Evolutionary conservation across 441 rosid species (phyloP), one percentile per base, ranked within the genome.

Genomic region (Gossypium davidsonii): DNA sequence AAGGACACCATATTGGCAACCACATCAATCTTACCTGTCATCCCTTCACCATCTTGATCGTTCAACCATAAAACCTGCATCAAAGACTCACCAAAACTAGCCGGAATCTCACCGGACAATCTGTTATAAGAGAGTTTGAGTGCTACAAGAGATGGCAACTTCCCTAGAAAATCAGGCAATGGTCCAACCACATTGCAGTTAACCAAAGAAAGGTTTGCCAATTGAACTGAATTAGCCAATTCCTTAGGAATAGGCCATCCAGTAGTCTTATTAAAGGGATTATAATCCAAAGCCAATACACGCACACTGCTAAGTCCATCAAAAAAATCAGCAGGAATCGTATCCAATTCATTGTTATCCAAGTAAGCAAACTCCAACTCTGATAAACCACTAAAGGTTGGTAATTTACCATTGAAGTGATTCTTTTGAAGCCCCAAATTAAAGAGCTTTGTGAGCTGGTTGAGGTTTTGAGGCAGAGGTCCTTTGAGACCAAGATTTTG

Each of bases 361-460:
- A 87, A 73, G 75, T 79, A 87, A 20, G 84, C 88, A 66, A 51
- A 83, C 52, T 76, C 76, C 79, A 85, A 67, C 65, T 78, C 82
- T 53, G 85, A 77, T 68, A 87, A 78, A 53, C 88, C 90, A 39
- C 81, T 82, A 58, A 87, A 83, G 56, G 80, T 76, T 6, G 88
- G 88, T 51, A 87, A 73, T 42, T 80, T 78, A 46, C 88, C 90
- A 42, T 66, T 67, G 31, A 87, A 81, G 1, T 67, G 70, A 76
- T 87, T 87, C 74, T 79, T 82, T 62, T 85, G 90, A 67, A 87
- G 85, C 39, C 88, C 90, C 53, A 87, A 60, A 74, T 87, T 87
- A 53, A 73, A 73, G 39, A 87, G 82, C 85, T 73, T 78, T 1
- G 79, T 64, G 15, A 85, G 87, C 79, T 76, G 83, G 77, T 85